Conservation (phyloP, 2,329 filamentous ascomycete genomes). For the Ascochyta fabae region DNA sequence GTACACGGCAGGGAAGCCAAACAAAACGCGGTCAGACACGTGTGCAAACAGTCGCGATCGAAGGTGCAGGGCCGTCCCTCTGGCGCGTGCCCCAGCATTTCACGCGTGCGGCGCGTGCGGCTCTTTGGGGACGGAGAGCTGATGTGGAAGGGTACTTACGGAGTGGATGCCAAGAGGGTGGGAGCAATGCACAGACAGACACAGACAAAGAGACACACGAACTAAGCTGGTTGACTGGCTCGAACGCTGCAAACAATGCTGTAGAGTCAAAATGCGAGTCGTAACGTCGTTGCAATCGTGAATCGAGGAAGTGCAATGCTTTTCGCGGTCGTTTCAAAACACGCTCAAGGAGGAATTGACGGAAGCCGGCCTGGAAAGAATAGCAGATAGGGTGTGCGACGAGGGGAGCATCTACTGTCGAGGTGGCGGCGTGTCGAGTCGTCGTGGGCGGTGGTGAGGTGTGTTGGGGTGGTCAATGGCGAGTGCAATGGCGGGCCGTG, state of each 20-base stretch:
- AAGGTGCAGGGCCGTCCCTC: not conserved
- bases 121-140: not conserved
- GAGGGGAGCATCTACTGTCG: constrained; percentile 29
- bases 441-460: constrained; percentile 42
- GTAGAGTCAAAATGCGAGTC: constrained; percentile 48
- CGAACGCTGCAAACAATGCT: constrained; percentile 51
- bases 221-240: constrained; percentile 4
- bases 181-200: constrained; percentile 11
- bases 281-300: constrained; percentile 51
- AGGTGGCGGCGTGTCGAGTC: not conserved
- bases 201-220: not conserved
- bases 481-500: constrained; percentile 33
- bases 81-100: not conserved
- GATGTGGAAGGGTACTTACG: constrained; percentile 23
- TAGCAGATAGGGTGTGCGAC: constrained; percentile 25
- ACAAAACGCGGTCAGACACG: constrained; percentile 34
- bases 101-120: not conserved
- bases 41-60: constrained; percentile 39
- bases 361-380: constrained; percentile 37
- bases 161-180: constrained; percentile 22
- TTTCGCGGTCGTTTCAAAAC: constrained; percentile 40
- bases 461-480: constrained; percentile 36
- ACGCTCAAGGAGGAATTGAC: constrained; percentile 40
- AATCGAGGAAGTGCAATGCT: constrained; percentile 41
- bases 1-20: constrained; percentile 33